Evolutionary conservation across 2,329 filamentous ascomycete species (phyloP), one percentile per base, ranked within the genome.

Genomic region (Ophiocordyceps sinensis): DNA sequence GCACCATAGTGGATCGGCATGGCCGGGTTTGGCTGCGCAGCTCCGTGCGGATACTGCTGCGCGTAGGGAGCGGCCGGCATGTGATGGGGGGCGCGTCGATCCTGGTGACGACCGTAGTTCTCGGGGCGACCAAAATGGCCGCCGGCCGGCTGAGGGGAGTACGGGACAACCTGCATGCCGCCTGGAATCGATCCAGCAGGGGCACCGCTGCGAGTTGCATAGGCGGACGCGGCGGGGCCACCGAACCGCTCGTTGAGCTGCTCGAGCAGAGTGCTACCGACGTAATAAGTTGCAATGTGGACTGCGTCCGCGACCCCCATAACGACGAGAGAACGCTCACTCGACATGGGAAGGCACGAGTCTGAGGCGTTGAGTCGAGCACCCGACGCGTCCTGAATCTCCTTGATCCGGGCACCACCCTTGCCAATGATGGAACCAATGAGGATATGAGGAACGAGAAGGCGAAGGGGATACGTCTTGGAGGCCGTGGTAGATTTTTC

Each of bases 361-460:
- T 96, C 91, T 7, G 91, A 98, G 23, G 91, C 91, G 62, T 98
- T 98, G 37, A 98, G 75, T 47, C 93, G 83, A 41, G 91, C 91
- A 45, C 93, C 93, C 14, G 91, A 98, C 17, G 88, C 88, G 59
- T 98, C 91, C 62, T 98, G 91, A 47, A 98, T 98, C 66, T 98
- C 91, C 49, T 91, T 86, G 59, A 98, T 98, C 48, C 91, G 82
- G 44, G 88, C 84, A 50, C 91, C 91, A 48, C 83, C 86, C 69
- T 98, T 98, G 55, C 91, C 91, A 62, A 98, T 98, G 64, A 98
- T 96, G 45, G 89, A 95, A 40, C 91, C 91, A 54, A 98, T 98
- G 43, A 98, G 75, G 53, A 98, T 91, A 58, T 96, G 91, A 15
- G 91, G 91, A 52, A 98, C 86, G 42, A 98, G 77, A 39, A 98